phyloP scores from a whole-genome alignment of 306 rosid species.

The Cyclanthera cordifolia region DNA sequence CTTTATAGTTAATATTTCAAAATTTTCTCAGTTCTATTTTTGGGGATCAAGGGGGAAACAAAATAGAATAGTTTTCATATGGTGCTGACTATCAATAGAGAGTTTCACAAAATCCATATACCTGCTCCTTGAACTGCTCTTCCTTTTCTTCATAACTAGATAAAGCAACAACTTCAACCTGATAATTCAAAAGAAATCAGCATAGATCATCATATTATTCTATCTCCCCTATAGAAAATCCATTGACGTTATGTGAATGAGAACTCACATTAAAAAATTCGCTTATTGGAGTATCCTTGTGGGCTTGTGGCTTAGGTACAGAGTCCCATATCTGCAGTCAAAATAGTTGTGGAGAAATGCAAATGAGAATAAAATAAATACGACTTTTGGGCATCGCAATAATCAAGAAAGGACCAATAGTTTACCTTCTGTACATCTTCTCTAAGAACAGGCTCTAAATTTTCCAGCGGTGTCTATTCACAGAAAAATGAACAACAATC shows the following conservation, averaged over 20 bases:
- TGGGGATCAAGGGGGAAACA: not conserved
- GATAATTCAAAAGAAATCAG: conserved; percentile 3
- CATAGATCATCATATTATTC: not conserved
- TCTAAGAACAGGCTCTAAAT: conserved; percentile 90
- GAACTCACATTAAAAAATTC: conserved; percentile 78
- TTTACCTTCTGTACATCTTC: conserved; percentile 94
- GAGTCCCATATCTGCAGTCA: conserved; percentile 86
- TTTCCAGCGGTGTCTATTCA: conserved; percentile 82
- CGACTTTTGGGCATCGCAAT: not conserved
- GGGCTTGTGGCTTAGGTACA: conserved; percentile 91
- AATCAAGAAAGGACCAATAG: not conserved
- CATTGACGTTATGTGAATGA: conserved; percentile 6
- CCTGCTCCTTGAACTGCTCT: conserved; percentile 92
- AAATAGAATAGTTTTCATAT: too few relatives aligned
- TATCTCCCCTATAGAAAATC: not conserved
- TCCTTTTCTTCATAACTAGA: conserved; percentile 98
- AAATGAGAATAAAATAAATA: not conserved
- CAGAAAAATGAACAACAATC: conserved; percentile 12
- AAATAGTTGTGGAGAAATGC: not conserved
- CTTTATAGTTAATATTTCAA: too few relatives aligned
- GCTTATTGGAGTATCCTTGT: conserved; percentile 73
- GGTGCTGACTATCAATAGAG: not conserved
- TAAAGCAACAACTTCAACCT: conserved; percentile 98
- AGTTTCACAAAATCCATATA: conserved; percentile 15
- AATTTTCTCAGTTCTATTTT: not conserved